phyloP scores from a whole-genome alignment of 2,329 filamentous ascomycete species.

The Alternaria ventricosa region DNA sequence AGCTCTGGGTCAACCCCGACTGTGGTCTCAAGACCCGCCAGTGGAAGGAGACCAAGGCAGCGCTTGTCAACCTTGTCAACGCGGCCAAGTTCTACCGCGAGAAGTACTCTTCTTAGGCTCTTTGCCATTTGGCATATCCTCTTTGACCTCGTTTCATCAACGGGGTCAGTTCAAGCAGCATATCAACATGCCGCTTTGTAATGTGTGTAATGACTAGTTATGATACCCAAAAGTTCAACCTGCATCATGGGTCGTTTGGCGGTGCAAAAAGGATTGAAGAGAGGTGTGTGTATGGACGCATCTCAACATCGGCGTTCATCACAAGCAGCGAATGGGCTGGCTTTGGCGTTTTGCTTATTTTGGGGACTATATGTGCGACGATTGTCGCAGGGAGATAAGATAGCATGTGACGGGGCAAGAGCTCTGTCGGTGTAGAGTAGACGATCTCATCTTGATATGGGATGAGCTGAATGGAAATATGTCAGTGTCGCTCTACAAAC shows the following conservation, averaged over 20 bases:
- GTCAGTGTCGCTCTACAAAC: not conserved
- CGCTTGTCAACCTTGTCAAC: constrained; percentile 95
- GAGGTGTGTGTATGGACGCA: constrained; percentile 37
- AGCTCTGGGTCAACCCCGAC: constrained; percentile 99
- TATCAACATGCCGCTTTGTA: constrained; percentile 49
- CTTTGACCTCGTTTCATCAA: constrained; percentile 42
- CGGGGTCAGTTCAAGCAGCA: constrained; percentile 40
- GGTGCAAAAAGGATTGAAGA: constrained; percentile 28
- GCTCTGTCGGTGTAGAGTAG: not conserved
- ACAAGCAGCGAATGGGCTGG: constrained; percentile 19
- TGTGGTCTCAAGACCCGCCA: constrained; percentile 99
- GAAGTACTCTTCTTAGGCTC: constrained; percentile 73
- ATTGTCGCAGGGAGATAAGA: not conserved
- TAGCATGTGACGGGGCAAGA: not conserved
- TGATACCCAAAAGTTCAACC: constrained; percentile 54
- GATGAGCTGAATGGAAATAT: not conserved
- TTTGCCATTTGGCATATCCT: constrained; percentile 30
- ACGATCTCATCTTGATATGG: not conserved
- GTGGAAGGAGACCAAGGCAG: constrained; percentile 98
- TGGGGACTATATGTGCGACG: constrained; percentile 1
- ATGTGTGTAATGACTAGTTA: constrained; percentile 50
- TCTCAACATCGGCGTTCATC: constrained; percentile 51
- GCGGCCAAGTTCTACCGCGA: constrained; percentile 95
- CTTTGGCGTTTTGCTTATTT: constrained; percentile 13
- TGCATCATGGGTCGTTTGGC: constrained; percentile 48